A percentile compares a stretch with the other conserved stretches of the same genome.
These are phyloP conservation scores for Teratosphaeria nubilosa DNA, from an alignment of 2,329 filamentous ascomycete species.

Conservation along the genomic window DNA sequence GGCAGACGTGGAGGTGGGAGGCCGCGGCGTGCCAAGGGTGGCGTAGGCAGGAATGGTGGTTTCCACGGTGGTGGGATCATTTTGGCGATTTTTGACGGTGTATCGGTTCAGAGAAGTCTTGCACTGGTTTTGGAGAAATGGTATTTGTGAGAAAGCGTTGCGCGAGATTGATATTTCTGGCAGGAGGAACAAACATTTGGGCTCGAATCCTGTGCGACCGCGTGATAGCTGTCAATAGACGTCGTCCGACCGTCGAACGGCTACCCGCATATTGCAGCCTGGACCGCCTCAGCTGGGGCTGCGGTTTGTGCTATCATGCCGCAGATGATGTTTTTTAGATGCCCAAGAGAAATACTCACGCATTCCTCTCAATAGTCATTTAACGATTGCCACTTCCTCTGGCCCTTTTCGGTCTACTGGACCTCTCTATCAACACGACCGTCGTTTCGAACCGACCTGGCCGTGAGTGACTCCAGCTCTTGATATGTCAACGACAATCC, in stretches of 20 bases:
- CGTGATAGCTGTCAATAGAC: neutral
- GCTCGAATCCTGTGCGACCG: neutral
- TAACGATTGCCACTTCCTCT: too few species aligned
- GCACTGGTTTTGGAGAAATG: neutral
- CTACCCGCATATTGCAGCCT: neutral
- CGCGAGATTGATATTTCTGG: neutral
- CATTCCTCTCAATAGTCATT: too few species aligned
- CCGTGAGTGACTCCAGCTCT: too few species aligned
- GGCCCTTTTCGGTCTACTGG: too few species aligned
- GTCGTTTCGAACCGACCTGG: too few species aligned
- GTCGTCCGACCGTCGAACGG: neutral
- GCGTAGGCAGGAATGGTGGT: neutral
- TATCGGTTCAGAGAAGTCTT: neutral
- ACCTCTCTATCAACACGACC: too few species aligned
- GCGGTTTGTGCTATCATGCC: neutral
- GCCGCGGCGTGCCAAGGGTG: neutral
- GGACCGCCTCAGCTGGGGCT: neutral
- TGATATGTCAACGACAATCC: too few species aligned
- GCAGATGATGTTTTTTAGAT: neutral
- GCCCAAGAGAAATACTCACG: neutral
- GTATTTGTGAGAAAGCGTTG: neutral
- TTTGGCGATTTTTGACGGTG: neutral
- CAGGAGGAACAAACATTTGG: neutral
- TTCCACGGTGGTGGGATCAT: neutral
- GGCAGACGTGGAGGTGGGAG: neutral